Percentiles rank a stretch among this genome's conserved stretches.
phyloP scores from a whole-genome alignment of 2,329 filamentous ascomycete genomes.

The Rhynchosporium agropyri region DNA sequence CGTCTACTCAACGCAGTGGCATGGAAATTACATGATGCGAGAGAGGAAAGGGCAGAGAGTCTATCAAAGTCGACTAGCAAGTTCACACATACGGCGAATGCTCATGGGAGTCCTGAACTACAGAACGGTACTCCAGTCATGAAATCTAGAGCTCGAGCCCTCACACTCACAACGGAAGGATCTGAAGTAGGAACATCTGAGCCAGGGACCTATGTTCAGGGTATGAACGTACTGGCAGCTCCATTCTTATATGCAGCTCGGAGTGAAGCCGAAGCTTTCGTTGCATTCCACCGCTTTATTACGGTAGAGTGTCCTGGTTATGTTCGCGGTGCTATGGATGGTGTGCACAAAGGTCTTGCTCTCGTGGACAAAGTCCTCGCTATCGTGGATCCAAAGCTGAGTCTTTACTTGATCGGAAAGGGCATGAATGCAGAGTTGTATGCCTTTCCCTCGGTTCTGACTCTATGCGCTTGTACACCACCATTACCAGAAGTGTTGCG shows the following conservation, averaged over 20 bases:
- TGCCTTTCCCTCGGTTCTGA: slow-evolving; percentile 92
- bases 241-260: slow-evolving; percentile 94
- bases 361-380: slow-evolving; percentile 90
- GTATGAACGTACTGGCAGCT: slow-evolving; percentile 97
- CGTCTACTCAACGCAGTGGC: slow-evolving; percentile 92
- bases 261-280: slow-evolving; percentile 93
- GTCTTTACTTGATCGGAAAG: slow-evolving; percentile 80
- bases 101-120: slow-evolving; percentile 39
- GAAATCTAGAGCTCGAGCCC: slow-evolving; percentile 53
- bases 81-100: slow-evolving; percentile 33
- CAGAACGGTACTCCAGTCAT: slow-evolving; percentile 36
- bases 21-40: slow-evolving; percentile 86
- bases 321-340: slow-evolving; percentile 94
- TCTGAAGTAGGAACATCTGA: slow-evolving; percentile 63
- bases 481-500: slow-evolving; percentile 89
- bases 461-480: slow-evolving; percentile 92
- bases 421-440: slow-evolving; percentile 92
- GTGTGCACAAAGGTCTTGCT: slow-evolving; percentile 87
- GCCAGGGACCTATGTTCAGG: slow-evolving; percentile 90
- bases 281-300: slow-evolving; percentile 85
- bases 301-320: slow-evolving; percentile 90
- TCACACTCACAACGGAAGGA: slow-evolving; percentile 65
- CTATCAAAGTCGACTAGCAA: slow-evolving; percentile 23
- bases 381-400: slow-evolving; percentile 88
- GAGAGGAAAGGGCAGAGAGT: slow-evolving; percentile 46